Percentiles rank a stretch among this genome's conserved stretches.
Evolutionary conservation across 2,329 filamentous ascomycete species (phyloP).

Genomic region (Colletotrichum ledebouriae): DNA sequence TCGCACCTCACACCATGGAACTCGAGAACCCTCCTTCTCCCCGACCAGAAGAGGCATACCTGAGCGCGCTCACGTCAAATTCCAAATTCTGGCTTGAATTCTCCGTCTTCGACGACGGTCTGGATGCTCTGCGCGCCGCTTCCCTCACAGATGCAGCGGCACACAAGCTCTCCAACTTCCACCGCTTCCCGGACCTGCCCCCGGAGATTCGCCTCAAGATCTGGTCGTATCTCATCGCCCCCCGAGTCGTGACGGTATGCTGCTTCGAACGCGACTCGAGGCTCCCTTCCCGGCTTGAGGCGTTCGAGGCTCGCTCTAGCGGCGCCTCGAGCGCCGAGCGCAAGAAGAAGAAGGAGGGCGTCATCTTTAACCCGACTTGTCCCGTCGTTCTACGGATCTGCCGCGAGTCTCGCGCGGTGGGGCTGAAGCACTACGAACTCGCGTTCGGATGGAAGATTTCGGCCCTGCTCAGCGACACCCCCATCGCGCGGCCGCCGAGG

Average conservation of each 20-base stretch:
- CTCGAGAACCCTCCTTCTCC: conserved; percentile 3
- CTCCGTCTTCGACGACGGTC: conserved; percentile 58
- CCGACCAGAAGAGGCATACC: conserved; percentile 25
- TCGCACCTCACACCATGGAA: background rate
- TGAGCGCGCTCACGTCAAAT: conserved; percentile 35
- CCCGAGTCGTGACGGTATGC: conserved; percentile 59
- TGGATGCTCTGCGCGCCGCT: conserved; percentile 44
- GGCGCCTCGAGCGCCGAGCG: conserved; percentile 39
- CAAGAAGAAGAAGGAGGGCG: conserved; percentile 37
- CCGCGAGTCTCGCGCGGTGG: conserved; percentile 59
- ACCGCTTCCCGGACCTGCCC: conserved; percentile 56
- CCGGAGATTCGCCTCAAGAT: conserved; percentile 63
- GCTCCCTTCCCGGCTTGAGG: conserved; percentile 47
- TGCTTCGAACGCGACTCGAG: conserved; percentile 54
- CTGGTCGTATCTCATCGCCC: conserved; percentile 60
- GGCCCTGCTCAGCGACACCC: conserved; percentile 53
- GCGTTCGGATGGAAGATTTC: conserved; percentile 63
- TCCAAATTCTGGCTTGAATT: conserved; percentile 62
- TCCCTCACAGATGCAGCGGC: conserved; percentile 14
- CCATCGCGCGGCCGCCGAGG: conserved; percentile 52
- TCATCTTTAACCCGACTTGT: conserved; percentile 46
- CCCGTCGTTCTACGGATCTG: conserved; percentile 61
- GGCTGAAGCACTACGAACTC: conserved; percentile 59
- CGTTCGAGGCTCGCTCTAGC: conserved; percentile 25
- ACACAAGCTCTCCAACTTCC: conserved; percentile 54